Conservation (phyloP, 2,329 filamentous ascomycete species). For the Stachybotrys echinatus region DNA sequence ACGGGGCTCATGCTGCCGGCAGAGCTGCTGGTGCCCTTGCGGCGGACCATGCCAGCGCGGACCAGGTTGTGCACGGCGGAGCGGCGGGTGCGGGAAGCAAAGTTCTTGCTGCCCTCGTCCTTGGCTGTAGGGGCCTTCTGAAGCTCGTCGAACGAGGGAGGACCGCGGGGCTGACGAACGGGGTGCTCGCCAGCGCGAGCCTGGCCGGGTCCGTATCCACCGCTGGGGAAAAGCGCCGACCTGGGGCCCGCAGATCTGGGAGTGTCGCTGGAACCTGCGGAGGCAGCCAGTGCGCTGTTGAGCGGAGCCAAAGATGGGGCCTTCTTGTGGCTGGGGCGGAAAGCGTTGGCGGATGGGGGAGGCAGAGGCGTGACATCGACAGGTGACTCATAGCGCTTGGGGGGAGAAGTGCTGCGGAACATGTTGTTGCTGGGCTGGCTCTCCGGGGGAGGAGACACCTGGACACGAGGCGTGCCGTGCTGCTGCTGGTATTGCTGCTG, state of each 20-base stretch:
- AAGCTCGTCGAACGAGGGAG: slow-evolving; percentile 87
- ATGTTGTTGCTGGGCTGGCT: slow-evolving; percentile 38
- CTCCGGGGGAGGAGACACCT: slow-evolving; percentile 75
- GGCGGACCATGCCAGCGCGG: slow-evolving; percentile 80
- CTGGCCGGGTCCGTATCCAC: slow-evolving; percentile 88
- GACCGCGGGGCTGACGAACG: slow-evolving; percentile 84
- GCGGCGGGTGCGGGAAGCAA: slow-evolving; percentile 84
- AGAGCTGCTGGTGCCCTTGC: slow-evolving; percentile 67
- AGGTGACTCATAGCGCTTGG: slow-evolving; percentile 64
- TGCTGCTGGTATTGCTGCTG: slow-evolving; percentile 34
- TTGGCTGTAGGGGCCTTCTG: slow-evolving; percentile 84
- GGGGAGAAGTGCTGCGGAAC: slow-evolving; percentile 60
- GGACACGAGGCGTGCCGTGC: slow-evolving; percentile 63
- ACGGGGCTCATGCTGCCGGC: slow-evolving; percentile 81
- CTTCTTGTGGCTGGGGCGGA: slow-evolving; percentile 93
- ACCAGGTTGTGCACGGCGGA: slow-evolving; percentile 89
- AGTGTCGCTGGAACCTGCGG: slow-evolving; percentile 32
- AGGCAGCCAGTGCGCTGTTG: slow-evolving; percentile 42
- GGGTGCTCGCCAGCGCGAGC: slow-evolving; percentile 92
- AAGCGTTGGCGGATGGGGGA: slow-evolving; percentile 83
- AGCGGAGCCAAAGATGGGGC: slow-evolving; percentile 66
- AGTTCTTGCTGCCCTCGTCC: slow-evolving; percentile 96
- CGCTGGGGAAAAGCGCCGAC: slow-evolving; percentile 72
- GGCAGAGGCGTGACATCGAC: slow-evolving; percentile 67
- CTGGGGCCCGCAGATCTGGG: slow-evolving; percentile 66